Evolutionary conservation across 1,284 basidiomycete genomes (phyloP).

Genomic region (Phaffia rhodozyma): DNA sequence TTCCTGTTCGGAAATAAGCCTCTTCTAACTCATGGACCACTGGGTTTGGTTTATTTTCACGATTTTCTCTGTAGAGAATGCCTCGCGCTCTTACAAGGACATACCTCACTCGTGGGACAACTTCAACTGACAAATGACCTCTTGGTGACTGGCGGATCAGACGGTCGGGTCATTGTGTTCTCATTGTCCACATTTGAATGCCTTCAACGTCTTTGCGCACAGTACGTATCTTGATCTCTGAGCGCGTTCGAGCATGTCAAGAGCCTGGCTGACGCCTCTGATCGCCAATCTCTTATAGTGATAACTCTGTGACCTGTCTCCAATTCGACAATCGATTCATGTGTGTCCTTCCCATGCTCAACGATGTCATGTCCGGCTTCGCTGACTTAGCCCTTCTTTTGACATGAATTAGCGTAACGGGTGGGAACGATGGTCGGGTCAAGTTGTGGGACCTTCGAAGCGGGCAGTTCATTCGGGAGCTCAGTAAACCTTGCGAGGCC

Average conservation of each 20-base stretch:
- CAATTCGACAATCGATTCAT: slow-evolving; percentile 72
- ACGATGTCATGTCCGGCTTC: not conserved
- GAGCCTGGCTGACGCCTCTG: no score
- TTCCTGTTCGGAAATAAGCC: not conserved
- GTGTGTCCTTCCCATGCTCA: slow-evolving; percentile 5
- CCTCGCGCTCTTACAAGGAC: slow-evolving; percentile 76
- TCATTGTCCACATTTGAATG: slow-evolving; percentile 49
- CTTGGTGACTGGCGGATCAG: slow-evolving; percentile 82
- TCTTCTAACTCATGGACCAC: not conserved
- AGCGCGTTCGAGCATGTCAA: no score
- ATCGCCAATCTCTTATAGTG: slow-evolving; percentile 50
- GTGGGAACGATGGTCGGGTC: slow-evolving; percentile 84
- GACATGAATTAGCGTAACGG: slow-evolving; percentile 35
- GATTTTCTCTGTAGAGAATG: slow-evolving; percentile 48
- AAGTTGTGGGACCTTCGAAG: slow-evolving; percentile 68
- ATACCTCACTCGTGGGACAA: slow-evolving; percentile 88
- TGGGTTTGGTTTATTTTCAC: not conserved
- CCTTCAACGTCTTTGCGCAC: slow-evolving; percentile 33
- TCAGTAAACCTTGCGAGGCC: slow-evolving; percentile 61
- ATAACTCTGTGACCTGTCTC: slow-evolving; percentile 78
- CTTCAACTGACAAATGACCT: slow-evolving; percentile 65
- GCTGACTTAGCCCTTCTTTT: slow-evolving; percentile 30
- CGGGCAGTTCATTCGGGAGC: slow-evolving; percentile 59
- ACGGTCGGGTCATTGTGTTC: slow-evolving; percentile 87
- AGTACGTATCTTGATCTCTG: not conserved